Percentiles rank a stretch among this genome's conserved stretches.
Evolutionary conservation across 1,139 yeast species (phyloP).

Genomic region (Yamadazyma triangularis): DNA sequence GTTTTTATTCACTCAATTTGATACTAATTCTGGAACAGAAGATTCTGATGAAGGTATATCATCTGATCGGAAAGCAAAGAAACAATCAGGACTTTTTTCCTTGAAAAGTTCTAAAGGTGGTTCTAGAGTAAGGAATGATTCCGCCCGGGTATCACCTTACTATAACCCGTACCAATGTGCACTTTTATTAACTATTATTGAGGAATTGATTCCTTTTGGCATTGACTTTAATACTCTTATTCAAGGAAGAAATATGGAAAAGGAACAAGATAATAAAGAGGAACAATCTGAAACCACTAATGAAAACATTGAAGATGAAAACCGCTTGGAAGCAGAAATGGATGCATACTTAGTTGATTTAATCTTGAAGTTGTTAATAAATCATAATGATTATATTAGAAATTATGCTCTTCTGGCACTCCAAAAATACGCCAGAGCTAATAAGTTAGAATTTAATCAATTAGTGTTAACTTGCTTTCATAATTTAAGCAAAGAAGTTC

Average conservation of each 20-base stretch:
- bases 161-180: constrained; percentile 34
- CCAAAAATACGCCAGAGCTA: constrained; percentile 25
- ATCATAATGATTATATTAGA: constrained; percentile 31
- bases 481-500: constrained; percentile 30
- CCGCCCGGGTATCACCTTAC: constrained; percentile 22
- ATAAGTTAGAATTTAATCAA: constrained; percentile 34
- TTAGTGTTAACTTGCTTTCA: constrained; percentile 31
- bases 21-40: constrained; percentile 5
- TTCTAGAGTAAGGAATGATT: constrained; percentile 17
- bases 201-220: constrained; percentile 35
- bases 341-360: constrained; percentile 8
- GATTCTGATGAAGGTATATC: constrained; percentile 1
- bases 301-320: constrained; percentile 26
- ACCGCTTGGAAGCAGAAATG: constrained; percentile 3
- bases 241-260: constrained; percentile 7
- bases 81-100: constrained; percentile 6
- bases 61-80: constrained; percentile 2
- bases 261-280: constrained; percentile 9
- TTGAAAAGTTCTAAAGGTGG: constrained; percentile 13
- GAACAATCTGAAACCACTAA: constrained; percentile 14
- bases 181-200: constrained; percentile 27
- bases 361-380: constrained; percentile 30
- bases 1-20: constrained; percentile 30
- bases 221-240: constrained; percentile 25
- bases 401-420: constrained; percentile 33